Base-by-base conservation (phyloP, 306 rosid species). In the Pterocarpus macrocarpus region DNA sequence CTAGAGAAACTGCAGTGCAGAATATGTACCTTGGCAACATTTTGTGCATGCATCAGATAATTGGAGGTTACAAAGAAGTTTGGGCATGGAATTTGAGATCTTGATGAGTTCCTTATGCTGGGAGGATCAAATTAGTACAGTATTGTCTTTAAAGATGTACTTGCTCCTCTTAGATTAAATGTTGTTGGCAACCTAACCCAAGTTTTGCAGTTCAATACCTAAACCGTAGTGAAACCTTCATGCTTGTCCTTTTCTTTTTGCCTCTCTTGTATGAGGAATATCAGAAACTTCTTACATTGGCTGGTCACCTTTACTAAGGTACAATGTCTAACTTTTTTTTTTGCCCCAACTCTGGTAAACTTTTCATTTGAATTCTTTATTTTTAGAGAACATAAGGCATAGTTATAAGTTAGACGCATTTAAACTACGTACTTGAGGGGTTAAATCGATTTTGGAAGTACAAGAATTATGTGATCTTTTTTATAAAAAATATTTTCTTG, bases 1-100 rank as follows among this genome's bases (percentile, higher is more conserved):
- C 95, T 50, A 91, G 65, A 44, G 77, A 71, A 34, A 92, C 90
- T 7, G 97, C 90, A 4, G 62, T 52, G 80, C 87, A 92, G 63
- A 92, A 90, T 77, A 90, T 82, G 62, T 88, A 81, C 80, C 87
- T 83, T 5, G 91, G 41, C 80, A 81, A 65, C 94, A 90, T 89
- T 49, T 14, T 50, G 47, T 43, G 47, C 47, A 43, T 85, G 80
- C 66, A 36, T 58, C 45, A 56, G 28, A 44, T 1, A 22, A 7
- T 8, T 50, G 53, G 53, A 9, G 2, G 4, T 47, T 47, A 13
- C 15, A 47, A 45, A 5, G 5, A 45, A 47, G 1, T 47, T 47
- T 3, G 3, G 53, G 14, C 13, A 9, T 49, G 15, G n/a, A 15
- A 49, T 14, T 49, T 11, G 50, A 7, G 59, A 10, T 59, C 44